Base-by-base conservation (phyloP, 2,329 filamentous ascomycete species). In the Hypomyces rosellus region DNA sequence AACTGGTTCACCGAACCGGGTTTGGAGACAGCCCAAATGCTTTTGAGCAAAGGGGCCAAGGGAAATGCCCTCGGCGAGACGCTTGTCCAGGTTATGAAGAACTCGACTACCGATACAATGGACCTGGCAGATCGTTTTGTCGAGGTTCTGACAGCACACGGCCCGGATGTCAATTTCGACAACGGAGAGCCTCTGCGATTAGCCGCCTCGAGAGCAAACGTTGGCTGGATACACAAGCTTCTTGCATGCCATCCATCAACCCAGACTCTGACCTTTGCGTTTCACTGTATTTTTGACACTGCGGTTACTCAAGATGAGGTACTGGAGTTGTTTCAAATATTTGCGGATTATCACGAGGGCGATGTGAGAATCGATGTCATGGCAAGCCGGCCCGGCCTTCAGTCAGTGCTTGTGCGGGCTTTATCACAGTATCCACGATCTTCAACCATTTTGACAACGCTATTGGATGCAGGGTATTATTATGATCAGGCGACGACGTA, bases 401-500 rank as follows among this genome's bases (percentile, higher is more conserved):
- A 72, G 38, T 77, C 76, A 1, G 68, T 81, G 15, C 58, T 83
- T 4, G 71, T 81, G 52, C 71, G 72, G 33, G 79, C 79, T 3
- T 61, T 84, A 14, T 67, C 69, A 1, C 73, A 74, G 40, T 82
- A 80, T 56, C 81, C 81, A 0, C 70, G 77, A 7, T 82, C 77
- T 1, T 66, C 68, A 1, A 72, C 64, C 34, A 70, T 84, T n/a
- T 57, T 82, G 3, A 64, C 75, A 52, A 71, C 73, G 0, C 65
- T 83, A 2, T 62, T 85, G 3, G 72, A 82, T 50, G 74, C 76
- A 6, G 81, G 81, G 0, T 81, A 77, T 52, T 83, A 82, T 57
- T 70, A 82, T 51, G 80, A 84, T 51, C 77, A 82, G 56, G 70
- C 70, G 2, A 71, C 63, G 2, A 69, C 57, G 1, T 70, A 64